Evolutionary conservation across 2,329 filamentous ascomycete genomes (phyloP).

Genomic region (Clarireedia monteithiana): DNA sequence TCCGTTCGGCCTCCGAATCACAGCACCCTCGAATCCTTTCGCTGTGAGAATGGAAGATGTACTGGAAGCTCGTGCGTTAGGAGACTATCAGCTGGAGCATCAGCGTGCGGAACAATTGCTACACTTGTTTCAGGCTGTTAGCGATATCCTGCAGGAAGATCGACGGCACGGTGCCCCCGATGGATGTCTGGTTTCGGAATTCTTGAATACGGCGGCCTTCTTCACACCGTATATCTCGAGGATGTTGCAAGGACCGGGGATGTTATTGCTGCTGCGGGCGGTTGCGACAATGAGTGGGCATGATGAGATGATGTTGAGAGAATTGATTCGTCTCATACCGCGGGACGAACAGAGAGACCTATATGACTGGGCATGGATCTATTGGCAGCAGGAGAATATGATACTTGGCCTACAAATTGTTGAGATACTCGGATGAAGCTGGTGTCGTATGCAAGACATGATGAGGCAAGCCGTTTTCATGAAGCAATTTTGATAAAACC

Average conservation of each 20-base stretch:
- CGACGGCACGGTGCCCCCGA: neutral
- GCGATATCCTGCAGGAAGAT: conserved; percentile 4
- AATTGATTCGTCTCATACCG: neutral
- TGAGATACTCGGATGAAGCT: neutral
- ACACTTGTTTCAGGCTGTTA: conserved; percentile 3
- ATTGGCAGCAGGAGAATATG: neutral
- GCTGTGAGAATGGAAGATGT: neutral
- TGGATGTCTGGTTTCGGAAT: neutral
- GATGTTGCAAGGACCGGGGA: neutral
- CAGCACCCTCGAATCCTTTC: neutral
- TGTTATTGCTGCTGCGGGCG: conserved; percentile 4
- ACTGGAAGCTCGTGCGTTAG: neutral
- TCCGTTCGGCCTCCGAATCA: neutral
- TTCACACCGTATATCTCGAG: neutral
- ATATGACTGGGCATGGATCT: neutral
- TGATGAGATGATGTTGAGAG: neutral
- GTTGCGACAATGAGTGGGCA: conserved; percentile 5
- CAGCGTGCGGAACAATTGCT: conserved; percentile 1
- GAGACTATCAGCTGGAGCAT: neutral
- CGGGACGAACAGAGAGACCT: neutral
- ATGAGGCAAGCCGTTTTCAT: neutral
- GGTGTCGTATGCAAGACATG: neutral
- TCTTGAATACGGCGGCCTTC: neutral
- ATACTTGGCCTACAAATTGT: neutral
- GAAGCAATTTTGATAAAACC: too few species aligned